Base-by-base conservation (phyloP, 768 basidiomycete genomes). In the Solioccasus polychromus region DNA sequence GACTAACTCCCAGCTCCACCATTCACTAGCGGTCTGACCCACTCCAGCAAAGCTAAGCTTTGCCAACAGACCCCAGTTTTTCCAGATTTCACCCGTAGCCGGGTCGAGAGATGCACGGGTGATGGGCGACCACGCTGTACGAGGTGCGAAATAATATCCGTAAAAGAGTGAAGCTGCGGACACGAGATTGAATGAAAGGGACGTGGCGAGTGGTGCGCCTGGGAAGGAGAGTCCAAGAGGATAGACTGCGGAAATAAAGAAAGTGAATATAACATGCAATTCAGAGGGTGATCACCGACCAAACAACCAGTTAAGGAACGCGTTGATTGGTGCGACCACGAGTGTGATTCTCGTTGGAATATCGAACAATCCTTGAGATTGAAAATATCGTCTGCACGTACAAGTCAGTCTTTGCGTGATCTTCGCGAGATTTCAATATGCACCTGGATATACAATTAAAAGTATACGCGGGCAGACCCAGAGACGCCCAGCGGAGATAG, bases 1-100 rank as follows among this genome's bases (percentile, higher is more conserved):
- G 25, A 88, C 67, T 6, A 92, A 75, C 67, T 96, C 93, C 95
- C 95, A 95, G 30, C 87, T 85, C 92, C 94, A 97, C 95, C 94
- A 98, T 66, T 96, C 95, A 4, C 81, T 83, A 1, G 89, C 90
- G 4, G 80, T 85, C 63, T 92, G 91, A 1, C 82, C 44, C 18
- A 91, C 80, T 9, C 95, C 93, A 9, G 88, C 88, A 4, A 94
- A 56, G 0, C 94, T 91, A 0, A 98, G 74, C 34, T 78, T 80
- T 5, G 85, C 71, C 32, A 97, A 64, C 8, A 87, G 66, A 1
- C 84, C 80, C 17, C 92, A 74, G 44, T 73, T 76, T 3, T 76
- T 79, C 62, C 92, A 87, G 55, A 79, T 78, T 8, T 80, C 72
- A 35, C 73, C 64, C 0, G 76, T 76, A 24, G 90, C 58, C 0